A percentile compares a stretch with the other conserved stretches of the same genome.
Evolutionary conservation across 176 grass and related monocot species (phyloP).

Genomic region (Pontederia crassipes): DNA sequence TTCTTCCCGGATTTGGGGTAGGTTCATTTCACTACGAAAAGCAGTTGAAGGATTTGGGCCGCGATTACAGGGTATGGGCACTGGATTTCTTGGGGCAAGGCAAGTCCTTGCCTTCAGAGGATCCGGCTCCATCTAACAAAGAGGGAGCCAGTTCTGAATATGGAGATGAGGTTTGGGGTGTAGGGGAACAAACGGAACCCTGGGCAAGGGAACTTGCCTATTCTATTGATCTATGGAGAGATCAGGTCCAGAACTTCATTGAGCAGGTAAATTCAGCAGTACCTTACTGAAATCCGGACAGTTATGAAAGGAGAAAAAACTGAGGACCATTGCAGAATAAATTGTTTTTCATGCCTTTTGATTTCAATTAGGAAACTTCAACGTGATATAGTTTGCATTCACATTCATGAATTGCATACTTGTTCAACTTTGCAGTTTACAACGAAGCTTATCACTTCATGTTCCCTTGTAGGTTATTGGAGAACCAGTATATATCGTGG

Average conservation of each 20-base stretch:
- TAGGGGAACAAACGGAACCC: slow-evolving; percentile 71
- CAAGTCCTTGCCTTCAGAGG: slow-evolving; percentile 73
- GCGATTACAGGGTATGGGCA: slow-evolving; percentile 80
- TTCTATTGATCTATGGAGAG: slow-evolving; percentile 71
- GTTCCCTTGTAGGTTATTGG: slow-evolving; percentile 55
- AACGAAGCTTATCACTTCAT: not conserved
- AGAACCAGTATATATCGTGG: slow-evolving; percentile 91
- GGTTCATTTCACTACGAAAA: slow-evolving; percentile 88
- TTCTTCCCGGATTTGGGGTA: slow-evolving; percentile 87
- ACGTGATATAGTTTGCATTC: no score
- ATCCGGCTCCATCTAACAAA: slow-evolving; percentile 47
- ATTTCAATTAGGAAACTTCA: no score
- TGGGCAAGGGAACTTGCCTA: slow-evolving; percentile 80
- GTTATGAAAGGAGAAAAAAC: no score
- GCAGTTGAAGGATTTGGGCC: slow-evolving; percentile 74
- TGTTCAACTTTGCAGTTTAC: not conserved
- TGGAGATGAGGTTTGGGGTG: slow-evolving; percentile 44
- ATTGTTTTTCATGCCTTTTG: no score
- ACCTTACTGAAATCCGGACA: no score
- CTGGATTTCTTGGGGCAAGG: slow-evolving; percentile 95
- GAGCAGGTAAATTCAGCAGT: slow-evolving; percentile 52
- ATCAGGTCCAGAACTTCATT: slow-evolving; percentile 79
- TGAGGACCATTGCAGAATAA: no score
- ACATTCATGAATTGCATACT: no score
- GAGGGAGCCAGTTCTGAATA: not conserved